Evolutionary conservation across 2,329 filamentous ascomycete species (phyloP).

Genomic region (Tolypocladium cylindrosporum): DNA sequence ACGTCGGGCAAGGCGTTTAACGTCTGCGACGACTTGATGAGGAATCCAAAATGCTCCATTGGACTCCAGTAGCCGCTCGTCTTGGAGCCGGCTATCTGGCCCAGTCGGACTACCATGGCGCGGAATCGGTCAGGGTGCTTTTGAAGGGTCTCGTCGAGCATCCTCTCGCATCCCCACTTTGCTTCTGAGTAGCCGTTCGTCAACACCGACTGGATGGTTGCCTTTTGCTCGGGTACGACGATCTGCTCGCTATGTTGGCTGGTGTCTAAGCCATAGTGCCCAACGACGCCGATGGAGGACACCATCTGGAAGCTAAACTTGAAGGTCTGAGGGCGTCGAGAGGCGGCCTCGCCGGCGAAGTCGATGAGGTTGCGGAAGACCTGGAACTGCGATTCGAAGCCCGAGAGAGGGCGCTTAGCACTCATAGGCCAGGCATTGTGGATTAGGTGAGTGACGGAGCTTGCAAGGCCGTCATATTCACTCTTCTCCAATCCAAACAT

Average conservation of each 20-base stretch:
- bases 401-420: conserved; percentile 13
- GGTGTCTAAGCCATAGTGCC: conserved; percentile 12
- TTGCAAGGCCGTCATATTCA: conserved; percentile 26
- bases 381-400: conserved; percentile 33
- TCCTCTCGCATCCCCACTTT: conserved; percentile 38
- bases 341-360: conserved; percentile 25
- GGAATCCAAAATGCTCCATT: conserved; percentile 37
- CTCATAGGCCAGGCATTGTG: conserved; percentile 45
- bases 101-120: conserved; percentile 32
- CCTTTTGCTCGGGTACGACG: conserved; percentile 31
- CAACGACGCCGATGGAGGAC: conserved; percentile 29
- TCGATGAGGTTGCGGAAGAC: conserved; percentile 36
- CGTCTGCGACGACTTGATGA: conserved; percentile 39
- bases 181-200: conserved; percentile 41
- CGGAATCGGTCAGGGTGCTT: conserved; percentile 30
- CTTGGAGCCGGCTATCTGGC: conserved; percentile 42
- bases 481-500: conserved; percentile 27
- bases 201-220: conserved; percentile 27
- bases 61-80: conserved; percentile 44
- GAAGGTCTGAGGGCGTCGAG: conserved; percentile 1
- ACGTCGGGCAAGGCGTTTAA: conserved; percentile 30
- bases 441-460: conserved; percentile 34
- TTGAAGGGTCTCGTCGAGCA: conserved; percentile 38
- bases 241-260: conserved; percentile 8
- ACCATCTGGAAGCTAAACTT: conserved; percentile 27